Percentiles rank a stretch among this genome's conserved stretches.
These are phyloP conservation scores for Bryoglossum gracile DNA, from an alignment of 495 filamentous ascomycete species.

Conservation along the genomic window DNA sequence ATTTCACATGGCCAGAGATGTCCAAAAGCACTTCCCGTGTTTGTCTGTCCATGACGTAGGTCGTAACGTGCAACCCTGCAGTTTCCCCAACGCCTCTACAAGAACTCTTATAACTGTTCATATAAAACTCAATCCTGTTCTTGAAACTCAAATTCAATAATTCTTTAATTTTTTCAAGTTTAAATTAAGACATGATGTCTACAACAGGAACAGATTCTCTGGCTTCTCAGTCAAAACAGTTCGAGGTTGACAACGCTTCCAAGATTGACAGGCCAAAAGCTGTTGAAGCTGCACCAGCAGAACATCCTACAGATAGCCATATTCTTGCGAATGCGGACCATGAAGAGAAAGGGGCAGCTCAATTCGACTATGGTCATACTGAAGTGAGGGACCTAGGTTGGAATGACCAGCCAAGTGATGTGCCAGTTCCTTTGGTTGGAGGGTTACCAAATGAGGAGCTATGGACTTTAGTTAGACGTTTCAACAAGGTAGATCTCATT, in stretches of 20 bases:
- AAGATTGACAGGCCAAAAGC: conserved; percentile 13
- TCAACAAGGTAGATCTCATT: conserved; percentile 60
- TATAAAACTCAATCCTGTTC: background rate
- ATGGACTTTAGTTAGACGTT: conserved; percentile 72
- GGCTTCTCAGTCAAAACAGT: background rate
- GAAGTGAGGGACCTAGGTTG: conserved; percentile 58
- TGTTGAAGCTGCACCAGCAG: conserved; percentile 13
- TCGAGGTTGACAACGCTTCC: conserved; percentile 2
- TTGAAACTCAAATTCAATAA: background rate
- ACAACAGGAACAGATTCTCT: background rate
- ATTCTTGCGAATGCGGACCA: conserved; percentile 22
- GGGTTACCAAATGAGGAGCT: conserved; percentile 78
- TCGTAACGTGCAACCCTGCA: background rate
- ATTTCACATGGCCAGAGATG: background rate
- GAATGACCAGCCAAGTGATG: conserved; percentile 51
- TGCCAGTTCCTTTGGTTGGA: conserved; percentile 58
- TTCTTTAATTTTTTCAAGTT: background rate
- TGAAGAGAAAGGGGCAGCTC: conserved; percentile 23
- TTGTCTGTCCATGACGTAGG: background rate
- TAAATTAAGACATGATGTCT: background rate
- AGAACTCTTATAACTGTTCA: background rate
- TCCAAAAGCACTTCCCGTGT: background rate
- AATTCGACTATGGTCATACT: conserved; percentile 18
- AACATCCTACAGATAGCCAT: conserved; percentile 22
- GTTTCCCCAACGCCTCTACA: background rate